These are phyloP conservation scores for Acanthamoeba royreba DNA, from an alignment of 208 protist species.

Conservation along the genomic window DNA sequence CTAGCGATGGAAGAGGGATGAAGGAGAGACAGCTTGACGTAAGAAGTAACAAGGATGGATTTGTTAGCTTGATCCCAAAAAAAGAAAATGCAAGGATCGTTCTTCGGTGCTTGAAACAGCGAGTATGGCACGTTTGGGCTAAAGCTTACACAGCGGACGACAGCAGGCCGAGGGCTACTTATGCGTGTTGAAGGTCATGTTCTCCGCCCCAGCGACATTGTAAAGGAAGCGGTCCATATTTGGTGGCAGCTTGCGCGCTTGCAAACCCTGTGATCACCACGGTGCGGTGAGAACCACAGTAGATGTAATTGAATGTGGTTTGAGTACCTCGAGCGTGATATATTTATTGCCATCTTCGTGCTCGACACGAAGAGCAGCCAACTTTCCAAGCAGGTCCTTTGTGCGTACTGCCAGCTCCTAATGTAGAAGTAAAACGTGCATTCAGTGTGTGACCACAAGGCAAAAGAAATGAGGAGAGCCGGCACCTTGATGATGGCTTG, in stretches of 20 bases:
- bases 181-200: slow-evolving; percentile 39
- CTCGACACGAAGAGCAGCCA: not conserved
- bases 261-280: not conserved
- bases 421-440: too few relatives aligned
- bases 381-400: not conserved
- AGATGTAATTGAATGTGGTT: not conserved
- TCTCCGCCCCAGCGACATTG: slow-evolving; percentile 9
- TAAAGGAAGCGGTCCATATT: slow-evolving; percentile 44
- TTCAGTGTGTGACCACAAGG: not conserved
- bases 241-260: slow-evolving; percentile 33
- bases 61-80: too few relatives aligned
- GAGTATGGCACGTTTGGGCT: too few relatives aligned
- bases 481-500: not conserved
- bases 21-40: too few relatives aligned
- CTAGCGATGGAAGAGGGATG: too few relatives aligned
- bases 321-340: not conserved
- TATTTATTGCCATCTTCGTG: slow-evolving; percentile 42
- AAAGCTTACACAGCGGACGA: too few relatives aligned
- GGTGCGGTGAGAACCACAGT: not conserved
- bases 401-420: slow-evolving; percentile 34
- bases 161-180: too few relatives aligned
- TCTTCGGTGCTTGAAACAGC: too few relatives aligned
- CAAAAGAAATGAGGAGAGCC: not conserved
- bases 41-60: too few relatives aligned
- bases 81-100: too few relatives aligned